These are phyloP conservation scores for Wickerhamiella parazyma DNA, from an alignment of 805 yeast species.

Conservation along the genomic window DNA sequence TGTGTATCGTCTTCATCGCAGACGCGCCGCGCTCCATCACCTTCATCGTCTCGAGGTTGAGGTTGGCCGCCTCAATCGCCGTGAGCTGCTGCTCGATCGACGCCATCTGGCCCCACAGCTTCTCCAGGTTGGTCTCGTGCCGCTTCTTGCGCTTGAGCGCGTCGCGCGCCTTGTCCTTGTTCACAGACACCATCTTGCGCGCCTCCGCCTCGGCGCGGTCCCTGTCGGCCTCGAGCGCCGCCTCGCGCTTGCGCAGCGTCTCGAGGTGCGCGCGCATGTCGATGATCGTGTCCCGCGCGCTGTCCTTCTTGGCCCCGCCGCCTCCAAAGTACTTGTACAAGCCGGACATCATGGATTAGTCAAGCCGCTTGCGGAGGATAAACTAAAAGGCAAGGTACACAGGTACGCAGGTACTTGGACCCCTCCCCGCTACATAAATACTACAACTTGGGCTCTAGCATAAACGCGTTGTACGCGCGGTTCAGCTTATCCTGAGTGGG, in stretches of 20 bases:
- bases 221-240: conserved; percentile 69
- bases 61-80: conserved; percentile 87
- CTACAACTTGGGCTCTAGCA: conserved; percentile 1
- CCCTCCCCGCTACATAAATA: background rate
- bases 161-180: conserved; percentile 66
- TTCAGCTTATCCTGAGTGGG: background rate
- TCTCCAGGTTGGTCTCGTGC: conserved; percentile 60
- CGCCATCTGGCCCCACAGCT: conserved; percentile 76
- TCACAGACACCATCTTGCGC: conserved; percentile 54
- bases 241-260: conserved; percentile 70
- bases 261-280: conserved; percentile 79
- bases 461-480: conserved; percentile 2
- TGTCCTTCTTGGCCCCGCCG: conserved; percentile 52
- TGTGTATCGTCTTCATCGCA: conserved; percentile 94
- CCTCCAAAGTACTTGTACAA: conserved; percentile 36
- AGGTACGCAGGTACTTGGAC: too few relatives aligned
- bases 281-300: conserved; percentile 86
- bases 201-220: conserved; percentile 72
- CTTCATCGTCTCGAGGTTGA: conserved; percentile 95
- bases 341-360: conserved; percentile 3
- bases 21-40: conserved; percentile 96
- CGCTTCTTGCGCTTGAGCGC: conserved; percentile 83
- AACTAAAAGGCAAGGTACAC: too few relatives aligned
- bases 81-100: conserved; percentile 79
- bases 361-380: too few relatives aligned